phyloP scores from a whole-genome alignment of 805 yeast genomes.

The Crinitomyces ghanaensis region DNA sequence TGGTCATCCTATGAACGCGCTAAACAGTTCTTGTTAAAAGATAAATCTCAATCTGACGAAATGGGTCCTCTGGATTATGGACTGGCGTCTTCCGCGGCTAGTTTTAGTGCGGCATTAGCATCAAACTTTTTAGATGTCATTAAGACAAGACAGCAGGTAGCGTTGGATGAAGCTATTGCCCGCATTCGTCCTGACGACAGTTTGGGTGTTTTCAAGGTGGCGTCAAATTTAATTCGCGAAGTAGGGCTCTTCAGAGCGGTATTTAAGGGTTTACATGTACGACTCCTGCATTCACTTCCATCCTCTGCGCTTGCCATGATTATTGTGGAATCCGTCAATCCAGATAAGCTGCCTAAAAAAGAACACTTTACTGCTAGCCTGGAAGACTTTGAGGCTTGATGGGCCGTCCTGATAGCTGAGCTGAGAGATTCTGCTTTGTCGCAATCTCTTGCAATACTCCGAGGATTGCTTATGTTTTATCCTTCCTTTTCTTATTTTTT shows the following conservation, averaged over 20 bases:
- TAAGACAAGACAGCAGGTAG: conserved; percentile 35
- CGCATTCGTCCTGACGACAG: conserved; percentile 29
- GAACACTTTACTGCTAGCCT: no score
- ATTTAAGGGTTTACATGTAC: conserved; percentile 27
- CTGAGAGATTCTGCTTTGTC: no score
- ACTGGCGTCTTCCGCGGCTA: conserved; percentile 27
- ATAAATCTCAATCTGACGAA: conserved; percentile 1
- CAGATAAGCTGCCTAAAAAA: no score
- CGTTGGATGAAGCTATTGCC: conserved; percentile 29
- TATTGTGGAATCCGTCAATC: conserved; percentile 30
- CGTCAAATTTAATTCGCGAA: conserved; percentile 27
- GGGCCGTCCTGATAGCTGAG: no score
- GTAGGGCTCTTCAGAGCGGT: conserved; percentile 27
- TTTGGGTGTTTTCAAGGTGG: conserved; percentile 24
- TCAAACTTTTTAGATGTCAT: conserved; percentile 32
- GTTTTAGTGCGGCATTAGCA: conserved; percentile 24
- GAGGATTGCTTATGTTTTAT: no score
- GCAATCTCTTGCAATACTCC: no score
- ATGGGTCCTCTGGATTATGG: conserved; percentile 19
- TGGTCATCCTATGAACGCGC: conserved; percentile 26
- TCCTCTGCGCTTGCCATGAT: conserved; percentile 31
- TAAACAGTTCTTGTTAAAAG: conserved; percentile 4
- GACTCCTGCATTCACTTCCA: conserved; percentile 30
- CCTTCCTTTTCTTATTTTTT: no score
- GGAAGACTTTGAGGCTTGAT: no score